phyloP scores from a whole-genome alignment of 2,329 filamentous ascomycete species.

The Pestalotiopsis fici region DNA sequence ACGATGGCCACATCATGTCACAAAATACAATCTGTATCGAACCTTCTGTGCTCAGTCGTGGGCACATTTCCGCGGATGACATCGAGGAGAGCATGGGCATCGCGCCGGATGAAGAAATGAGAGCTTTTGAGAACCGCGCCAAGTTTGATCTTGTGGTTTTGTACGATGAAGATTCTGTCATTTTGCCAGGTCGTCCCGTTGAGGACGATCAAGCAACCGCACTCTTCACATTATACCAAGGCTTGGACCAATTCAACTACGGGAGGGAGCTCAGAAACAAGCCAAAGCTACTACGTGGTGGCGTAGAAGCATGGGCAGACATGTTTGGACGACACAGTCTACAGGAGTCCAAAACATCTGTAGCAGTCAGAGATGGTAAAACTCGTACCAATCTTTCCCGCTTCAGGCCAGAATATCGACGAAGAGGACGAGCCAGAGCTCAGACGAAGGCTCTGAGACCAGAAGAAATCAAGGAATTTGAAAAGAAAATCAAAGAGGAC shows the following conservation, averaged over 20 bases:
- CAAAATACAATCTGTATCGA: slow-evolving; percentile 88
- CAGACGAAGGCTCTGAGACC: slow-evolving; percentile 70
- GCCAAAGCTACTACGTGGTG: slow-evolving; percentile 79
- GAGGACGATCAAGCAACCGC: slow-evolving; percentile 46
- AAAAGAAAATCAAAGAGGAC: slow-evolving; percentile 73
- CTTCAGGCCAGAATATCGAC: slow-evolving; percentile 16
- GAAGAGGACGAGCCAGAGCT: slow-evolving; percentile 44
- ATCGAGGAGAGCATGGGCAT: slow-evolving; percentile 70
- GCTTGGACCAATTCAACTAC: slow-evolving; percentile 81
- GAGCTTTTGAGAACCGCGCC: slow-evolving; percentile 70
- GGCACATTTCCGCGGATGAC: slow-evolving; percentile 63
- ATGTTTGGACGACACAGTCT: slow-evolving; percentile 72
- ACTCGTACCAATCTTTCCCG: slow-evolving; percentile 14
- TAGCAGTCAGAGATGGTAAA: slow-evolving; percentile 13
- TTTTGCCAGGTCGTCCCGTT: slow-evolving; percentile 41
- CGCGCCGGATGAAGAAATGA: slow-evolving; percentile 72
- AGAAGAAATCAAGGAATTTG: slow-evolving; percentile 81
- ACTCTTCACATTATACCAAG: slow-evolving; percentile 75
- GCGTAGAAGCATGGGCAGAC: slow-evolving; percentile 83
- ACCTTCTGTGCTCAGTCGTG: slow-evolving; percentile 69
- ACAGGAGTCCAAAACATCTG: slow-evolving; percentile 36
- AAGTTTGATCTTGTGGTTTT: slow-evolving; percentile 87
- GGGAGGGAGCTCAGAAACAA: slow-evolving; percentile 71
- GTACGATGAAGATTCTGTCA: slow-evolving; percentile 72
- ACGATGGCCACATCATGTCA: slow-evolving; percentile 85